phyloP scores from a whole-genome alignment of 2,329 filamentous ascomycete genomes.

The Amauroascus niger region DNA sequence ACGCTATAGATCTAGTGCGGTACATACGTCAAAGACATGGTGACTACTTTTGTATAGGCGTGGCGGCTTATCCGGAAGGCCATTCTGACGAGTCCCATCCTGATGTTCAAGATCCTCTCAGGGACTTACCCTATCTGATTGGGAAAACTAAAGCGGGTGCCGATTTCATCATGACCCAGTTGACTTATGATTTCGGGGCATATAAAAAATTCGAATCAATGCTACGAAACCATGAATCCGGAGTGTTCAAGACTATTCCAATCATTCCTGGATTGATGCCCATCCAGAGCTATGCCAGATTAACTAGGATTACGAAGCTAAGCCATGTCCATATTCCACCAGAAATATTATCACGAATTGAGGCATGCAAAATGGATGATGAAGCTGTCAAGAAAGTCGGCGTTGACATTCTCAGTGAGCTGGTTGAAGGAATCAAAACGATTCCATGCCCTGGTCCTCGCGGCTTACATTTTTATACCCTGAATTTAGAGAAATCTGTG shows the following conservation, averaged over 20 bases:
- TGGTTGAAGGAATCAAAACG: conserved; percentile 67
- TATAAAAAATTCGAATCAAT: conserved; percentile 71
- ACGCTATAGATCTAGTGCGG: conserved; percentile 77
- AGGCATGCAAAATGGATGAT: conserved; percentile 39
- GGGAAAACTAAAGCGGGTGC: conserved; percentile 87
- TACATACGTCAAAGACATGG: conserved; percentile 81
- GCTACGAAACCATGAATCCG: conserved; percentile 70
- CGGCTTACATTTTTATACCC: conserved; percentile 94
- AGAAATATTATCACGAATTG: conserved; percentile 54
- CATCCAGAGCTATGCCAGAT: conserved; percentile 92
- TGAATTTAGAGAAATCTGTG: conserved; percentile 93
- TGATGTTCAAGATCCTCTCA: conserved; percentile 55
- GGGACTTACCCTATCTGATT: conserved; percentile 75
- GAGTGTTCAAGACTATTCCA: conserved; percentile 72
- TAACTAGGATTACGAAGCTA: conserved; percentile 86
- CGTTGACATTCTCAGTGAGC: conserved; percentile 62
- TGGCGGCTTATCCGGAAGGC: conserved; percentile 90
- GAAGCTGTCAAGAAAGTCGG: conserved; percentile 41
- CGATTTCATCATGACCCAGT: conserved; percentile 96
- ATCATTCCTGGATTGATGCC: conserved; percentile 96
- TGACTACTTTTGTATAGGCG: conserved; percentile 92
- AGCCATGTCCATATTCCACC: conserved; percentile 77
- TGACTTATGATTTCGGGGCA: conserved; percentile 84
- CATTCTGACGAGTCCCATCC: conserved; percentile 87
- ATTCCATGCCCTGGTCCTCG: conserved; percentile 52